These are phyloP conservation scores for Medicago lupulina DNA, from an alignment of 306 rosid genomes.

Conservation along the genomic window DNA sequence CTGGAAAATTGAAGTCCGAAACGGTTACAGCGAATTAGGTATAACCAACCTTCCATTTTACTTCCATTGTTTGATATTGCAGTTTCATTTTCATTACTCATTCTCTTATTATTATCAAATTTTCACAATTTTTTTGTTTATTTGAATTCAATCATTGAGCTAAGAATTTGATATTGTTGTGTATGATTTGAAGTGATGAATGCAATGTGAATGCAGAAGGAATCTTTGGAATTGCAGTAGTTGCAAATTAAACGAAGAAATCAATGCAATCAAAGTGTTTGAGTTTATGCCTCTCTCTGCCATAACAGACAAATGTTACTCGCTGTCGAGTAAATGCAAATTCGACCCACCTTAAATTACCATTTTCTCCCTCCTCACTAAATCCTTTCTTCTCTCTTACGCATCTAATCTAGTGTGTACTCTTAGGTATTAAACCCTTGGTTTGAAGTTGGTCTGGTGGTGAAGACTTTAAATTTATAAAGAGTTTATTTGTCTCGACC, in stretches of 20 bases:
- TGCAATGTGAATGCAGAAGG: not conserved
- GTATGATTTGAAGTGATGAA: not conserved
- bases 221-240: not conserved
- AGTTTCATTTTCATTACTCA: not conserved
- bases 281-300: not conserved
- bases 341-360: not conserved
- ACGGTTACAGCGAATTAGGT: slow-evolving; percentile 73
- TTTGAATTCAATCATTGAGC: not conserved
- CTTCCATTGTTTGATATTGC: not conserved
- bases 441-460: no score
- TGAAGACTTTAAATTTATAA: no score
- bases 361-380: not conserved
- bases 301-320: not conserved
- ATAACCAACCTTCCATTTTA: slow-evolving; percentile 82
- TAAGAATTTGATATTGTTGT: not conserved
- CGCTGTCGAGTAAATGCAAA: slow-evolving; percentile 7
- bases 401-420: not conserved
- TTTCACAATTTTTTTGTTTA: not conserved
- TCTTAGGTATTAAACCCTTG: no score
- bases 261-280: not conserved
- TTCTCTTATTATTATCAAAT: slow-evolving; percentile 24
- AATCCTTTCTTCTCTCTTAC: not conserved
- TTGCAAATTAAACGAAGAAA: not conserved
- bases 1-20: slow-evolving; percentile 75
- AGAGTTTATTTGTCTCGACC: no score